These are phyloP conservation scores for Lactifluus rugatus DNA, from an alignment of 768 basidiomycete genomes.

Conservation along the genomic window DNA sequence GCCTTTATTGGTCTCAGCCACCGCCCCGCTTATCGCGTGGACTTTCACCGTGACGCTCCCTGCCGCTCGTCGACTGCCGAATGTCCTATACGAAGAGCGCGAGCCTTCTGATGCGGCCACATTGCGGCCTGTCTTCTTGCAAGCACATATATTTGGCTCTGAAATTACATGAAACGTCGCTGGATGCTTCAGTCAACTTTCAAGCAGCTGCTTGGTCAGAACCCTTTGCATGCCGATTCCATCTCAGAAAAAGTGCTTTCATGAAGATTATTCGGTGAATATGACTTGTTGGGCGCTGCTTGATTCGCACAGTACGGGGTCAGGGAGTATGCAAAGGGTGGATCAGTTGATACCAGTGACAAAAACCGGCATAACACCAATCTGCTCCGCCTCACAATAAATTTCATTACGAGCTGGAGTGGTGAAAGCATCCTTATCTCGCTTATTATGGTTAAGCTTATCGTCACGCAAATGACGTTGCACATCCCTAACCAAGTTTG, in stretches of 20 bases:
- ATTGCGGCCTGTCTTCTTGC: constrained; percentile 43
- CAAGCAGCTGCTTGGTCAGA: constrained; percentile 25
- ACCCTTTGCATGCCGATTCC: constrained; percentile 9
- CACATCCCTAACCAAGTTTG: background rate
- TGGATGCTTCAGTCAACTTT: constrained; percentile 35
- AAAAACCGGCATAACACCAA: background rate
- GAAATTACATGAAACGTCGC: constrained; percentile 34
- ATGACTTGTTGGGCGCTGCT: background rate
- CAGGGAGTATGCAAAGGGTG: constrained; percentile 5
- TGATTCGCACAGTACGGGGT: background rate
- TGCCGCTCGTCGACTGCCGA: constrained; percentile 47
- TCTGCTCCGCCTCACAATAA: no score
- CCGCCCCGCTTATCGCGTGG: constrained; percentile 50
- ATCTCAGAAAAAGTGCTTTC: constrained; percentile 20
- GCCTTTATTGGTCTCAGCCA: constrained; percentile 54
- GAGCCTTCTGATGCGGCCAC: constrained; percentile 41
- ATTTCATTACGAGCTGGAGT: no score
- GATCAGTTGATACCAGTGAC: background rate
- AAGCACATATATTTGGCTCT: constrained; percentile 24
- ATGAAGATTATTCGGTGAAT: constrained; percentile 25
- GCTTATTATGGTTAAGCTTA: background rate
- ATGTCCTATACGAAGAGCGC: constrained; percentile 40
- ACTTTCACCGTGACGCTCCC: constrained; percentile 37
- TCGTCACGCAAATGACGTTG: no score
- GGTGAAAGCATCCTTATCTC: background rate